Evolutionary conservation across 2,329 filamentous ascomycete genomes (phyloP), one percentile per base, ranked within the genome.

Genomic region (Xylaria digitata): DNA sequence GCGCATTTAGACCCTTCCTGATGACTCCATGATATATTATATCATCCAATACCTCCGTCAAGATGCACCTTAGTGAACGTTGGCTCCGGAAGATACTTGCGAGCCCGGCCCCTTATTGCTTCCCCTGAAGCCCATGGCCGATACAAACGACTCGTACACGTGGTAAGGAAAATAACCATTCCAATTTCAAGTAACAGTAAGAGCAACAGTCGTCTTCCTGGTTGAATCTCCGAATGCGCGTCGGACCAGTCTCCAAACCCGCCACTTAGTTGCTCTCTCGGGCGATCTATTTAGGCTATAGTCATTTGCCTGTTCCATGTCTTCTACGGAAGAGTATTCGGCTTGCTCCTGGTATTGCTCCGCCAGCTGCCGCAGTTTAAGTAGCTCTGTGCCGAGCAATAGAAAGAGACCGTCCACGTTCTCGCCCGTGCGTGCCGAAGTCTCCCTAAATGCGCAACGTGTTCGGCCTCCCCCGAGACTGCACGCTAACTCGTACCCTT

Each of bases 391-490:
- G 1, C 75, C 79, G 1, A 81, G 58, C 21, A 70, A 66, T 0
- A 75, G 72, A 65, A 82, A 81, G 1, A 81, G 40, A 26, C 67
- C 63, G 15, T 73, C 71, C n/a, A 81, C 73, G 32, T 78, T 77
- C 43, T 78, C 76, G n/a, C 79, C 80, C 19, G 76, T 77, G 58
- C 67, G 71, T 2, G 78, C 78, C 43, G 79, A 80, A 1, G 77
- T 75, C 70, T 80, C 78, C n/a, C 78, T 45, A 61, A 78, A 78
- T 15, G 66, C 40, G 70, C 75, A 66, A 42, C 71, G 67, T 23
- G 57, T 49, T 40, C 32, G 71, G 53, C 43, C 70, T 37, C 56
- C 65, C 61, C 56, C 68, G 61, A 71, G 46, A 32, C 32, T 59
- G 26, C 60, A 45, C 1, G 77, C 76, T 0, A 75, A 61, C 58